Conservation (phyloP, 1,139 yeast species). For the Suhomyces anneliseae region DNA sequence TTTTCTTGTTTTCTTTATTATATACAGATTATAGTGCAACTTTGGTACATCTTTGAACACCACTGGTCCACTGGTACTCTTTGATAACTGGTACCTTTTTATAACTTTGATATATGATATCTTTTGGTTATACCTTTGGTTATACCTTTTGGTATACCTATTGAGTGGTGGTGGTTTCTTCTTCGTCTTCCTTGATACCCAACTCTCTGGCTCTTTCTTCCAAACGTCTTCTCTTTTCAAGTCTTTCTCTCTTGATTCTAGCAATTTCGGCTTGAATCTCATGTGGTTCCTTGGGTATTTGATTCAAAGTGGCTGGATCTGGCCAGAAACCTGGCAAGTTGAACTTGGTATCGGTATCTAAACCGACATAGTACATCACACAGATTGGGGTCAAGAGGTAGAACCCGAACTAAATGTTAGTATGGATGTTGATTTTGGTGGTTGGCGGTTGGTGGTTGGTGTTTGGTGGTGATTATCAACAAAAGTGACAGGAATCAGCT, state of each 20-base stretch:
- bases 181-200: slow-evolving; percentile 54
- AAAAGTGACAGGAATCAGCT: too few relatives aligned
- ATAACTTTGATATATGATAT: too few relatives aligned
- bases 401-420: slow-evolving; percentile 63
- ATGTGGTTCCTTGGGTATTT: slow-evolving; percentile 89
- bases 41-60: too few relatives aligned
- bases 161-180: slow-evolving; percentile 8
- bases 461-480: too few relatives aligned
- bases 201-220: slow-evolving; percentile 71
- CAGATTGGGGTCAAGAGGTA: slow-evolving; percentile 83
- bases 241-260: slow-evolving; percentile 71
- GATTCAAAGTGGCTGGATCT: slow-evolving; percentile 86
- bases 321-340: slow-evolving; percentile 98
- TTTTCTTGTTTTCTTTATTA: too few relatives aligned
- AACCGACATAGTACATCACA: slow-evolving; percentile 90
- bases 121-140: background rate
- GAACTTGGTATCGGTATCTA: slow-evolving; percentile 83
- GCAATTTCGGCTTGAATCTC: slow-evolving; percentile 92
- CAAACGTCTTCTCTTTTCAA: slow-evolving; percentile 69
- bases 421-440: background rate
- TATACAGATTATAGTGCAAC: too few relatives aligned
- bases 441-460: too few relatives aligned
- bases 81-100: too few relatives aligned
- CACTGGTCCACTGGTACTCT: too few relatives aligned
- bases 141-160: background rate